phyloP scores from a whole-genome alignment of 352 stramenopile genomes.

The Aphanomyces stellatus region DNA sequence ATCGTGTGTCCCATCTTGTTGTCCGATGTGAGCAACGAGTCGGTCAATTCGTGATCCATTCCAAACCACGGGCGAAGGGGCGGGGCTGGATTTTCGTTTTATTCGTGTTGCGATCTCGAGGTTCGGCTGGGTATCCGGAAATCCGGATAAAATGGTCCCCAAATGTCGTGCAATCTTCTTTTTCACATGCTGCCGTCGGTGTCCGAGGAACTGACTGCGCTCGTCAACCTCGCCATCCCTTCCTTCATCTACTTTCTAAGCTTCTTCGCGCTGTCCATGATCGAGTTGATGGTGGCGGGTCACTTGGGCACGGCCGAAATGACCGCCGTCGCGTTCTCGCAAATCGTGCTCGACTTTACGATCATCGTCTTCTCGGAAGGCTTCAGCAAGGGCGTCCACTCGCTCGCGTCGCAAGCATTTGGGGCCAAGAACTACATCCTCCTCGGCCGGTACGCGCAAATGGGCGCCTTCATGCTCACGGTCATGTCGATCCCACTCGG shows the following conservation, averaged over 20 bases:
- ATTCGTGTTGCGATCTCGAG: too few species aligned
- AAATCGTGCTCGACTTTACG: constrained; percentile 72
- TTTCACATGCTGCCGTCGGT: too few species aligned
- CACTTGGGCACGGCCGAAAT: constrained; percentile 71
- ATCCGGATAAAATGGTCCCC: too few species aligned
- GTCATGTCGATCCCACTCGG: constrained; percentile 54
- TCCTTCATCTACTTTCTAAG: constrained; percentile 55
- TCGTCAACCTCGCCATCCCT: constrained; percentile 51
- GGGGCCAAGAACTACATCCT: constrained; percentile 75
- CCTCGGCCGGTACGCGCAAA: constrained; percentile 51
- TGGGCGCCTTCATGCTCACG: constrained; percentile 48
- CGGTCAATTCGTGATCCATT: background rate
- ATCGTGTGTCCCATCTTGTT: background rate
- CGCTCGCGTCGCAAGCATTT: constrained; percentile 78
- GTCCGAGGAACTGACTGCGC: constrained; percentile 8
- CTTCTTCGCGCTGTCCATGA: constrained; percentile 75
- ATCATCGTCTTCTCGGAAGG: constrained; percentile 77
- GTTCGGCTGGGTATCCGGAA: too few species aligned
- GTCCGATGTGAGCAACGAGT: too few species aligned
- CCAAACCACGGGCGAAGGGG: too few species aligned
- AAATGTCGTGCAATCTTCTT: too few species aligned
- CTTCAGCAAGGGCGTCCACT: constrained; percentile 69
- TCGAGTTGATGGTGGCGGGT: constrained; percentile 69
- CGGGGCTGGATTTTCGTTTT: too few species aligned
- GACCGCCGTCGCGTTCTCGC: constrained; percentile 66